Percentiles rank a stretch among this genome's conserved stretches.
Evolutionary conservation across 805 yeast genomes (phyloP).

Genomic region (Jamesozyma gamospora): DNA sequence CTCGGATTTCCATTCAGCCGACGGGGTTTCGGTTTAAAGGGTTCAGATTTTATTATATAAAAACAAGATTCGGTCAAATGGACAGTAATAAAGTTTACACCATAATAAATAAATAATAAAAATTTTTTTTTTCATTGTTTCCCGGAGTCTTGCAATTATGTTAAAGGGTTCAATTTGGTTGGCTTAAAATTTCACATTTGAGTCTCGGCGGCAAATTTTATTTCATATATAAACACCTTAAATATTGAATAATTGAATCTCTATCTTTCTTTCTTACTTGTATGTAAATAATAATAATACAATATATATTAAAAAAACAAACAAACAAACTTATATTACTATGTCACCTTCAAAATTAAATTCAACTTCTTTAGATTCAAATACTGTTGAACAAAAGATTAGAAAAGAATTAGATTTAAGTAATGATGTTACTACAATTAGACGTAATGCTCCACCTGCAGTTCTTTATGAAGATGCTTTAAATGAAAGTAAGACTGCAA

Average conservation of each 20-base stretch:
- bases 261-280: background rate
- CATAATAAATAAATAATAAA: too few species aligned
- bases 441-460: slow-evolving; percentile 91
- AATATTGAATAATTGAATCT: background rate
- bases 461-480: slow-evolving; percentile 90
- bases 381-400: slow-evolving; percentile 23
- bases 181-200: too few species aligned
- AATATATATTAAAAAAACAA: background rate
- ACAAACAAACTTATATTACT: background rate
- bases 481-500: slow-evolving; percentile 80
- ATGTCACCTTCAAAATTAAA: slow-evolving; percentile 11
- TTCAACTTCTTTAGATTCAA: slow-evolving; percentile 4
- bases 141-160: too few species aligned
- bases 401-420: slow-evolving; percentile 38
- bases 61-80: too few species aligned
- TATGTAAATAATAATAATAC: background rate
- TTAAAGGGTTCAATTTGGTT: too few species aligned
- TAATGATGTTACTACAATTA: slow-evolving; percentile 50
- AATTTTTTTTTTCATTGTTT: too few species aligned
- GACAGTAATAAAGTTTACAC: too few species aligned
- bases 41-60: too few species aligned
- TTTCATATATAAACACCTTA: too few species aligned
- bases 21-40: too few species aligned
- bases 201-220: too few species aligned
- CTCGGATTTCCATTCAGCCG: too few species aligned